Base-by-base conservation (phyloP, 1,284 basidiomycete genomes). In the Waitea zeae region DNA sequence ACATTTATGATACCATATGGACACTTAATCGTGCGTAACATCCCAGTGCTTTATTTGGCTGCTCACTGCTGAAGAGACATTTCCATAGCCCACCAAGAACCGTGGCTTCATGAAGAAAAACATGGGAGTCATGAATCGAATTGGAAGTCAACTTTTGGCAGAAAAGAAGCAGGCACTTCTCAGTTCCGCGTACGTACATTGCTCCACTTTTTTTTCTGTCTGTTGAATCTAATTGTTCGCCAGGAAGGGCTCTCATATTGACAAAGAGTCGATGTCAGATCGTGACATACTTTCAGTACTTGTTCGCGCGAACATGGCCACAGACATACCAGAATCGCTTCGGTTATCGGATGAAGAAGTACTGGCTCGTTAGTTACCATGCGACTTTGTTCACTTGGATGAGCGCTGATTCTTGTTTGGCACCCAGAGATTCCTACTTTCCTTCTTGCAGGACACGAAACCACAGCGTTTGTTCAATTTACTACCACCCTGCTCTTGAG, bases 261-360 rank as follows among this genome's bases (percentile, higher is more conserved):
- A 38, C 26, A 39, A 36, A 17, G 37, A 43, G 11, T 37, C 41
- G 18, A 22, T 48, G 7, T 37, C 39, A 3, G 42, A 39, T 1
- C 42, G 47, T 7, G 55, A 58, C 39, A 38, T 56, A 6, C 44
- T 57, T 14, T 54, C 49, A 2, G 42, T 54, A 4, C 41, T 59
- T 19, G 56, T 68, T 40, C 56, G 56, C 36, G 63, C 65, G 12
- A 69, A 69, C 46, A 58, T 66, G 56, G 58, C 58, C 0, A 44
- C 51, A 4, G 59, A 65, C 34, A 47, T 64, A 3, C 51, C 52
- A 12, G 51, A 54, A 2, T 53, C 51, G 4, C 62, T 70, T 43
- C 49, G 53, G 20, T 49, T 74, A 43, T 54, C 59, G 5, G 67
- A 74, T 40, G 59, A 61, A 5, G 71, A 76, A 40, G 61, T 73